Evolutionary conservation across 192 early-diverging fungal genomes (phyloP).

Genomic region (Dissophora ornata): DNA sequence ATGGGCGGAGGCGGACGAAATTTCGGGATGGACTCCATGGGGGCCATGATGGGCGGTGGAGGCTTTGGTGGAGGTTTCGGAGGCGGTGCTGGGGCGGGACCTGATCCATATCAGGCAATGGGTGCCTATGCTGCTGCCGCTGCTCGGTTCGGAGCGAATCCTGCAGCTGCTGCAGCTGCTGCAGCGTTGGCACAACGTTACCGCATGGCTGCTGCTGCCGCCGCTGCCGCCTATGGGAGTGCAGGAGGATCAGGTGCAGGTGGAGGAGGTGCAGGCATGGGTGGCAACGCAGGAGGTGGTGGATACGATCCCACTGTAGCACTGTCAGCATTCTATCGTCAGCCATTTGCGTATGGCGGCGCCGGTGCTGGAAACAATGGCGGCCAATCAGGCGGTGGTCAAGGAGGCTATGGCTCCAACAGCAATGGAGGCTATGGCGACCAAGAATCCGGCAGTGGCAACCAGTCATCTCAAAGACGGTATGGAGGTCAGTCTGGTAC

Average conservation of each 20-base stretch:
- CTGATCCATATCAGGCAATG: slow-evolving; percentile 52
- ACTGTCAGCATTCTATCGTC: slow-evolving; percentile 35
- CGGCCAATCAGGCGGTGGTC: slow-evolving; percentile 4
- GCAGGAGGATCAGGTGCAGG: slow-evolving; percentile 5
- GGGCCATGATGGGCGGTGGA: slow-evolving; percentile 46
- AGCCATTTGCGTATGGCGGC: slow-evolving; percentile 44
- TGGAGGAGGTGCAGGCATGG: slow-evolving; percentile 18
- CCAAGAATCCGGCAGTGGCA: slow-evolving; percentile 24
- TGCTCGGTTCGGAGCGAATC: slow-evolving; percentile 48
- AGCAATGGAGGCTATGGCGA: slow-evolving; percentile 24
- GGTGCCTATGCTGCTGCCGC: slow-evolving; percentile 47
- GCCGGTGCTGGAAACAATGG: slow-evolving; percentile 2
- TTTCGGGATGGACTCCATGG: slow-evolving; percentile 27
- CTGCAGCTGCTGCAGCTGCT: slow-evolving; percentile 46
- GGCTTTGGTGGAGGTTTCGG: slow-evolving; percentile 44
- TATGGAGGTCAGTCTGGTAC: slow-evolving; percentile 35
- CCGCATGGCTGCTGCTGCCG: slow-evolving; percentile 42
- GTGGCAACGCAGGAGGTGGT: slow-evolving; percentile 11
- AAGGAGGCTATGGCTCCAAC: slow-evolving; percentile 18
- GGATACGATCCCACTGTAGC: slow-evolving; percentile 42
- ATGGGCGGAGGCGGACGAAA: slow-evolving; percentile 31
- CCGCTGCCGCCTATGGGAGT: slow-evolving; percentile 30
- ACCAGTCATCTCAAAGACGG: slow-evolving; percentile 31
- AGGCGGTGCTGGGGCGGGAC: slow-evolving; percentile 41
- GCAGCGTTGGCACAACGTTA: slow-evolving; percentile 46